These are phyloP conservation scores for Thelephora ganbajun DNA, from an alignment of 768 basidiomycete genomes.

Conservation along the genomic window DNA sequence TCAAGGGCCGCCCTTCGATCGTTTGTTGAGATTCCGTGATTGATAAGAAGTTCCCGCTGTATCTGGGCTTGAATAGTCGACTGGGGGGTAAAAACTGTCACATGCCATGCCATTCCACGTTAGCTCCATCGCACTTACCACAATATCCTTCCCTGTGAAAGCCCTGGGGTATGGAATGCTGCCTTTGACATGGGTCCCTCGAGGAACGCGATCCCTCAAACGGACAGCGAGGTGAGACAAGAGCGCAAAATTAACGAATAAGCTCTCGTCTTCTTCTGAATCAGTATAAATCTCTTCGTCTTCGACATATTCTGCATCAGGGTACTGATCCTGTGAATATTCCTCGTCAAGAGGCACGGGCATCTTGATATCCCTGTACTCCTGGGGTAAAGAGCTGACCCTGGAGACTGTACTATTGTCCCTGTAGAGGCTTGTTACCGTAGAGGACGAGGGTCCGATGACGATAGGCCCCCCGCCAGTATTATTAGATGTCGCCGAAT, in stretches of 20 bases:
- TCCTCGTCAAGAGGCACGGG: slow-evolving; percentile 17
- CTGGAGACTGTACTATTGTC: slow-evolving; percentile 19
- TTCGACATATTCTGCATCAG: slow-evolving; percentile 35
- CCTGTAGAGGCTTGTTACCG: slow-evolving; percentile 15
- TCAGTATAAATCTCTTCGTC: slow-evolving; percentile 39
- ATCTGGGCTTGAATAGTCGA: slow-evolving; percentile 82
- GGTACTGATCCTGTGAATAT: slow-evolving; percentile 28
- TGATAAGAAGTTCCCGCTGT: slow-evolving; percentile 66
- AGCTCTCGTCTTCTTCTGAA: slow-evolving; percentile 38
- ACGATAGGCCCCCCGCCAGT: background rate
- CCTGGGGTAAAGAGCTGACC: slow-evolving; percentile 9
- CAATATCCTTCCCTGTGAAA: slow-evolving; percentile 91
- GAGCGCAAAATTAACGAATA: slow-evolving; percentile 81
- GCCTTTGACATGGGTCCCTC: slow-evolving; percentile 81
- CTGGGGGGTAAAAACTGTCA: slow-evolving; percentile 23
- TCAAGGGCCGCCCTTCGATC: slow-evolving; percentile 77
- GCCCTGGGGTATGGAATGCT: slow-evolving; percentile 82
- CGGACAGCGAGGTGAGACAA: slow-evolving; percentile 83
- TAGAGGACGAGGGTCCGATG: slow-evolving; percentile 2
- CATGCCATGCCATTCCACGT: slow-evolving; percentile 1
- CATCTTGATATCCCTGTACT: slow-evolving; percentile 10
- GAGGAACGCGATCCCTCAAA: slow-evolving; percentile 79
- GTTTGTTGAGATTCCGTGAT: slow-evolving; percentile 57
- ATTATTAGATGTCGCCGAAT: background rate
- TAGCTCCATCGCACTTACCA: slow-evolving; percentile 37